Evolutionary conservation across 2,329 filamentous ascomycete species (phyloP).

Genomic region (Aschersonia sp.): DNA sequence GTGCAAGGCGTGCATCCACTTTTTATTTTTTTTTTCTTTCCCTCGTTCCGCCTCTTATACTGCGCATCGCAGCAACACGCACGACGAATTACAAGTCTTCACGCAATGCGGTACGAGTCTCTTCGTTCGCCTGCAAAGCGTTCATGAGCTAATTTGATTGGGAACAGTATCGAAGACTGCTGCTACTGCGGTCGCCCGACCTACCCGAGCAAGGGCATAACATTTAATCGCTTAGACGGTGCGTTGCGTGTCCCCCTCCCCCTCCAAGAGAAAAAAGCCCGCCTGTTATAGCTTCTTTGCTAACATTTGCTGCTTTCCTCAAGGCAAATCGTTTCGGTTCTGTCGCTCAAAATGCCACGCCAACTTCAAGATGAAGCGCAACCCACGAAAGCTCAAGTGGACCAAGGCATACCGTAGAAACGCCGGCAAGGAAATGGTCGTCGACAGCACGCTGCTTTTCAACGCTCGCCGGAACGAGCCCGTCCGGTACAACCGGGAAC

Average conservation of each 20-base stretch:
- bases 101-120: conserved; percentile 1
- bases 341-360: conserved; percentile 41
- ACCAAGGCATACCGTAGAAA: conserved; percentile 78
- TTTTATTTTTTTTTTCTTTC: not conserved
- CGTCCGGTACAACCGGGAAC: conserved; percentile 87
- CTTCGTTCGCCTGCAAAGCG: not conserved
- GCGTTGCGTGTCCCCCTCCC: conserved; percentile 4
- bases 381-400: conserved; percentile 93
- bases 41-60: not conserved
- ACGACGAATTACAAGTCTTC: not conserved
- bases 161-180: conserved; percentile 21
- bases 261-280: not conserved
- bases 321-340: conserved; percentile 39
- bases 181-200: conserved; percentile 33
- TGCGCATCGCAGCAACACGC: too few species aligned
- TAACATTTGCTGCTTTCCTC: too few species aligned
- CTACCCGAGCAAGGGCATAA: conserved; percentile 41
- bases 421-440: conserved; percentile 75
- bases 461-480: conserved; percentile 87
- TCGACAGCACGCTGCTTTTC: conserved; percentile 89
- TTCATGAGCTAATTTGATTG: not conserved
- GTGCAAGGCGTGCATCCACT: not conserved
- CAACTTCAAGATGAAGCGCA: conserved; percentile 95
- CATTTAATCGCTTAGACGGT: conserved; percentile 34
- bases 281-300: too few species aligned